Conservation (phyloP, 495 filamentous ascomycete genomes). For the Elasticomyces elasticus region DNA sequence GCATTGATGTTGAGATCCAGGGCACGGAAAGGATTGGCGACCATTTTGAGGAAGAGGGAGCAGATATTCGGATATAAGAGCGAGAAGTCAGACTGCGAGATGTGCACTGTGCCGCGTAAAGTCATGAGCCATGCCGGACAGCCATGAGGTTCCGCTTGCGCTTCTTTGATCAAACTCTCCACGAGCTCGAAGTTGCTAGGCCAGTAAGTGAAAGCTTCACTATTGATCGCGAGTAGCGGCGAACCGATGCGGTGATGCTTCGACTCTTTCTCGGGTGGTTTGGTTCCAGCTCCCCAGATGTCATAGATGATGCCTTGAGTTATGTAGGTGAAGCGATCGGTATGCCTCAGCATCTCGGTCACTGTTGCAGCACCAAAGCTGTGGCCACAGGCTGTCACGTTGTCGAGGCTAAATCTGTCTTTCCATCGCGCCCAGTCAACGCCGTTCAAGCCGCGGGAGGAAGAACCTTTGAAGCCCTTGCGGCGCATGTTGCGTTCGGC, state of each 20-base stretch:
- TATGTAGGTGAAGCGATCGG: constrained; percentile 41
- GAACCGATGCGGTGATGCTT: constrained; percentile 35
- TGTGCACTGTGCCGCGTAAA: constrained; percentile 48
- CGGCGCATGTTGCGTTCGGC: constrained; percentile 39
- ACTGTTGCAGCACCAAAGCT: constrained; percentile 35
- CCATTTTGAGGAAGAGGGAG: constrained; percentile 46
- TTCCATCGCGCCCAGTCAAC: constrained; percentile 35
- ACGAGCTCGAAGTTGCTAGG: constrained; percentile 45
- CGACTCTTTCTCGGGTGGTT: constrained; percentile 22
- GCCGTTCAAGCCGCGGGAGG: constrained; percentile 39
- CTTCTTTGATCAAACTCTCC: constrained; percentile 41
- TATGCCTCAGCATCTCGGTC: constrained; percentile 35
- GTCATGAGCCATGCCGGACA: constrained; percentile 46
- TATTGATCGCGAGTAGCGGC: constrained; percentile 49
- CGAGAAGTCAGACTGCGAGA: constrained; percentile 51
- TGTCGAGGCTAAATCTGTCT: constrained; percentile 25
- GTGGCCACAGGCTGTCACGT: constrained; percentile 31
- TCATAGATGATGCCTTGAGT: constrained; percentile 51
- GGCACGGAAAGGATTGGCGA: constrained; percentile 45
- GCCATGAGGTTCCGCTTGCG: constrained; percentile 16
- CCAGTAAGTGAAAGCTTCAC: constrained; percentile 55
- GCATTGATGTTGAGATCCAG: constrained; percentile 48
- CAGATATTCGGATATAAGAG: constrained; percentile 47
- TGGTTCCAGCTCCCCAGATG: constrained; percentile 40
- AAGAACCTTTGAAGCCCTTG: constrained; percentile 42